Evolutionary conservation across 169 alveolate genomes (phyloP).

Genomic region (Plasmodium coatneyi): DNA sequence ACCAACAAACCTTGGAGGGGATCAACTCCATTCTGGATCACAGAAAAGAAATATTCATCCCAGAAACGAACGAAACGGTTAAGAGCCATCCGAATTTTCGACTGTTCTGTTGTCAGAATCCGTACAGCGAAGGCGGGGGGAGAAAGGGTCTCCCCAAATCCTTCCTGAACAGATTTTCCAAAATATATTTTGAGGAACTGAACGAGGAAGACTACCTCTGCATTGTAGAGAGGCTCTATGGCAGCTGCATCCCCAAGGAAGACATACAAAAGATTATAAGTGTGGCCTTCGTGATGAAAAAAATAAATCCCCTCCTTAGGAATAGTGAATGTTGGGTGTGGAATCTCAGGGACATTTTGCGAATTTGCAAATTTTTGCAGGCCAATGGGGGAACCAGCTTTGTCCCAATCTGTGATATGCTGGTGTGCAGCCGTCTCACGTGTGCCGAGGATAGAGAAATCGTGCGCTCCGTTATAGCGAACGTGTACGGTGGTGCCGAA

Average conservation of each 20-base stretch:
- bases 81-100: constrained; percentile 95
- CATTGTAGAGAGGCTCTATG: constrained; percentile 87
- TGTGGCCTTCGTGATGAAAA: constrained; percentile 67
- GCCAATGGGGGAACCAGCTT: neutral
- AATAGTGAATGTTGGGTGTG: constrained; percentile 86
- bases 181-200: constrained; percentile 92
- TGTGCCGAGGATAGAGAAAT: constrained; percentile 34
- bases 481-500: neutral
- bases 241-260: constrained; percentile 16
- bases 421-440: constrained; percentile 41
- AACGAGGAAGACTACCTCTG: constrained; percentile 87
- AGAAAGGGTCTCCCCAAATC: constrained; percentile 99
- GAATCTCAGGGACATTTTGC: constrained; percentile 85
- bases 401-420: constrained; percentile 15
- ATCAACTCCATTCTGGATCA: constrained; percentile 98
- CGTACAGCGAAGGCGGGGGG: constrained; percentile 96
- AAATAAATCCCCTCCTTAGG: constrained; percentile 73
- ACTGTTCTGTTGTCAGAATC: constrained; percentile 99
- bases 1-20: constrained; percentile 99
- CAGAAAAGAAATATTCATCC: constrained; percentile 96
- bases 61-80: constrained; percentile 95
- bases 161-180: constrained; percentile 97
- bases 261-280: constrained; percentile 53
- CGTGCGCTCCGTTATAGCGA: constrained; percentile 23
- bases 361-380: constrained; percentile 34